A percentile compares a stretch with the other conserved stretches of the same genome.
phyloP scores from a whole-genome alignment of 1,284 basidiomycete species.

The Trametes versicolor region DNA sequence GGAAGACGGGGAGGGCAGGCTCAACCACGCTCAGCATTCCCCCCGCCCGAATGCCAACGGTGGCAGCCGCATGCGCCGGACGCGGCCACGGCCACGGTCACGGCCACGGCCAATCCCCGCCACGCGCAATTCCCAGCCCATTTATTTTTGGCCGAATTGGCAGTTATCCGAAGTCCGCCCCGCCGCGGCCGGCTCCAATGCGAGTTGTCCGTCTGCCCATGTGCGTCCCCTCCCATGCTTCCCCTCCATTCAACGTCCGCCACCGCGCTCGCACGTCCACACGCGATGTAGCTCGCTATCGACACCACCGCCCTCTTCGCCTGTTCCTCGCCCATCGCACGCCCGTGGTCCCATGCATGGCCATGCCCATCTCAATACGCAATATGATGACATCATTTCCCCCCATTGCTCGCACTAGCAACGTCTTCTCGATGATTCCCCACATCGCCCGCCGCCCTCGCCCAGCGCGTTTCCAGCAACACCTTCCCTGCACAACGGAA shows the following conservation, averaged over 20 bases:
- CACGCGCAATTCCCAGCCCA: conserved; percentile 13
- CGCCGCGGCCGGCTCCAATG: conserved; percentile 2
- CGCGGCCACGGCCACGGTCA: too few relatives aligned
- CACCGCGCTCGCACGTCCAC: conserved; percentile 20
- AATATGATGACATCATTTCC: conserved; percentile 28
- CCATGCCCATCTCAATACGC: conserved; percentile 5
- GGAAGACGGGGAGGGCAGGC: not conserved
- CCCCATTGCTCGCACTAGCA: conserved; percentile 4
- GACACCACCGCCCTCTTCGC: not conserved
- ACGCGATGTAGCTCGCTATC: not conserved
- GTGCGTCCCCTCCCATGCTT: not conserved
- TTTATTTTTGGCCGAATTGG: conserved; percentile 14
- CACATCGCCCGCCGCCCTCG: conserved; percentile 10
- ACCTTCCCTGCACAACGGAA: conserved; percentile 6
- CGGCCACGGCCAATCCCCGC: not conserved
- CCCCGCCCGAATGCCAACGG: not conserved
- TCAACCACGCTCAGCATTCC: not conserved
- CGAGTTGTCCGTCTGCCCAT: not conserved
- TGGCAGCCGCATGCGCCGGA: conserved; percentile 1
- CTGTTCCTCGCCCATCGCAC: not conserved
- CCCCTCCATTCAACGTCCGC: conserved; percentile 15
- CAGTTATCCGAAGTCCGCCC: conserved; percentile 7
- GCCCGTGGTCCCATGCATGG: too few relatives aligned
- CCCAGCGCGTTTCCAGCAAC: not conserved
- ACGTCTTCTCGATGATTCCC: conserved; percentile 17